phyloP scores from a whole-genome alignment of 192 early-diverging fungal genomes.

The Backusella morwellensis region DNA sequence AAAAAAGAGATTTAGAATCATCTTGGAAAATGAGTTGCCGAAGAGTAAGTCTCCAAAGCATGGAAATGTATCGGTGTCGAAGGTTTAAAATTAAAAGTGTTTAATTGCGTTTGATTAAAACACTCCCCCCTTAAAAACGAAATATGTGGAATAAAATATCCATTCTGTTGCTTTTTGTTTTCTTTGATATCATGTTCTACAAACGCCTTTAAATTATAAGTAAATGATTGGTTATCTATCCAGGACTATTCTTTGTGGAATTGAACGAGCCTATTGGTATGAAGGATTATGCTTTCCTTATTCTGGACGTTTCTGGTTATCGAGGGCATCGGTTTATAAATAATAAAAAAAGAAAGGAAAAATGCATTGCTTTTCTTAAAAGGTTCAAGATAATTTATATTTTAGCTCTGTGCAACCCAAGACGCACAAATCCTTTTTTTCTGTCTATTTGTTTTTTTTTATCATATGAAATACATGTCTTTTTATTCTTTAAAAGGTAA shows the following conservation, averaged over 20 bases:
- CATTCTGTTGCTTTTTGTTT: too few species aligned
- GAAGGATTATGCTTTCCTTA: background rate
- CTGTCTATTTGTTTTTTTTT: background rate
- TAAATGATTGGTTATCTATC: too few species aligned
- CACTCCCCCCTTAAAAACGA: too few species aligned
- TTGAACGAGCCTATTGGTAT: background rate
- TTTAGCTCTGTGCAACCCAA: background rate
- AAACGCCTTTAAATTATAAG: too few species aligned
- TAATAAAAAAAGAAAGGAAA: background rate
- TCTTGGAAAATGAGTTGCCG: slow-evolving; percentile 49
- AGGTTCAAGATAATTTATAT: background rate
- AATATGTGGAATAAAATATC: too few species aligned
- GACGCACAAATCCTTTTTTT: background rate
- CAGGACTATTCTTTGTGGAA: too few species aligned
- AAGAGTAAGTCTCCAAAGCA: too few species aligned
- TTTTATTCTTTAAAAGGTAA: background rate
- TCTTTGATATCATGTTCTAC: too few species aligned
- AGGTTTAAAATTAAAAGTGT: too few species aligned
- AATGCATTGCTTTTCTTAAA: background rate
- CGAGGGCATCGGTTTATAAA: background rate
- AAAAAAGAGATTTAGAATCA: slow-evolving; percentile 55
- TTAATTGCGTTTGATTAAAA: too few species aligned
- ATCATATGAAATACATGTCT: background rate
- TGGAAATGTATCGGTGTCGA: too few species aligned
- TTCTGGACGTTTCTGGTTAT: too few species aligned